phyloP scores from a whole-genome alignment of 1,284 basidiomycete species.

The Irpex sp. region DNA sequence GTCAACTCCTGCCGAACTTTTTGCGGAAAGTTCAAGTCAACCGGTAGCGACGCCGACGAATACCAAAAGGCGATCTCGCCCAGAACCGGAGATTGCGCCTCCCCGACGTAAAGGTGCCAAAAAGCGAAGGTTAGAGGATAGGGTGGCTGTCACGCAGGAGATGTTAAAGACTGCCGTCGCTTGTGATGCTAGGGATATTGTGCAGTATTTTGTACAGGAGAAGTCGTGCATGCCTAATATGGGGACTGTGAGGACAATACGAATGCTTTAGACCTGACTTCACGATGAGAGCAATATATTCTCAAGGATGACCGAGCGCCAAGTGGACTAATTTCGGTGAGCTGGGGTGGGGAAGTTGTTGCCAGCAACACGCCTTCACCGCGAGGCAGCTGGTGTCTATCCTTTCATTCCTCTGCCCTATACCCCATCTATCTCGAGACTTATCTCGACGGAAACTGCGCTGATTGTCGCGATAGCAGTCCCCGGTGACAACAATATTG shows the following conservation, averaged over 20 bases:
- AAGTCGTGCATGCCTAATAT: slow-evolving; percentile 74
- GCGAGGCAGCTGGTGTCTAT: slow-evolving; percentile 4
- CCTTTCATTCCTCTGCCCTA: not conserved
- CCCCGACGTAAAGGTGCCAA: slow-evolving; percentile 29
- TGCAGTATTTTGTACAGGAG: slow-evolving; percentile 68
- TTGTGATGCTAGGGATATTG: slow-evolving; percentile 58
- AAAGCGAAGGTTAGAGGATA: slow-evolving; percentile 51
- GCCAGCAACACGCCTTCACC: slow-evolving; percentile 1
- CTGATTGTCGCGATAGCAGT: slow-evolving; percentile 9
- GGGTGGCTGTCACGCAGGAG: slow-evolving; percentile 46
- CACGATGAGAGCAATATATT: not conserved
- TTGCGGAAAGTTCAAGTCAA: not conserved
- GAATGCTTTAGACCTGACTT: not conserved
- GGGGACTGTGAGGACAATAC: slow-evolving; percentile 52
- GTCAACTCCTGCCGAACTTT: not conserved
- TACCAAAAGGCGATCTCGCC: not conserved
- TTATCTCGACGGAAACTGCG: slow-evolving; percentile 1
- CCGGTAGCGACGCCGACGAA: not conserved
- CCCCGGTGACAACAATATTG: not conserved
- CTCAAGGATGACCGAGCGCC: not conserved
- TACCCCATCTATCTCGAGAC: slow-evolving; percentile 5
- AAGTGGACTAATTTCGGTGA: not conserved
- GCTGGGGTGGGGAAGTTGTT: not conserved
- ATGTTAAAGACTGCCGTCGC: slow-evolving; percentile 65
- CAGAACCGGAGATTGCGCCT: slow-evolving; percentile 8